phyloP scores from a whole-genome alignment of 257 asterid genomes.

The Buddleja alternifolia region DNA sequence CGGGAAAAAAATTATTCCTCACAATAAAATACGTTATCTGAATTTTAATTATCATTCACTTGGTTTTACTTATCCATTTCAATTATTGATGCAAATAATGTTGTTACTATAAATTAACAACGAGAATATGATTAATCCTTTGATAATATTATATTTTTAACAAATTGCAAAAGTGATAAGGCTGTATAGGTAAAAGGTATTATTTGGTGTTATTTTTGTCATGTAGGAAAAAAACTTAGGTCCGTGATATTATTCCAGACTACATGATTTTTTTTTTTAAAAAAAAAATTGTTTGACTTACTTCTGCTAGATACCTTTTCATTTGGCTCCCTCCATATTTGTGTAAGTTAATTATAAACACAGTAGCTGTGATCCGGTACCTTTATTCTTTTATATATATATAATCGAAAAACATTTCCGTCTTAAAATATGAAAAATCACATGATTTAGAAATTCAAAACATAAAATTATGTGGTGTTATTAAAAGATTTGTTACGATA shows the following conservation, averaged over 20 bases:
- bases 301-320: not conserved
- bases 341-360: not conserved
- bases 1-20: no score
- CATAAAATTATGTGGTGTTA: no score
- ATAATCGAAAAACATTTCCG: no score
- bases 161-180: not conserved
- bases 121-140: not conserved
- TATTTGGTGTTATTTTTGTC: conserved; percentile 18
- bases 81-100: conserved; percentile 2
- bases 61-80: not conserved
- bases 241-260: conserved; percentile 19
- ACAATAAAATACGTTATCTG: no score
- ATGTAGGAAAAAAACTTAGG: not conserved
- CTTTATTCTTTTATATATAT: no score
- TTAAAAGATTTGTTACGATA: no score
- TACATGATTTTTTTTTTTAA: not conserved
- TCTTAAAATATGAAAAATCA: no score
- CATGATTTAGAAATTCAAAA: no score
- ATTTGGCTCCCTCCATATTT: not conserved
- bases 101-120: not conserved
- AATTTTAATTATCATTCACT: no score
- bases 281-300: not conserved
- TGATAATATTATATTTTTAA: not conserved
- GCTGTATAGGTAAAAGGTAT: not conserved
- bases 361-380: no score